Evolutionary conservation across 768 basidiomycete species (phyloP), one percentile per base, ranked within the genome.

Genomic region (Galerina marginata): DNA sequence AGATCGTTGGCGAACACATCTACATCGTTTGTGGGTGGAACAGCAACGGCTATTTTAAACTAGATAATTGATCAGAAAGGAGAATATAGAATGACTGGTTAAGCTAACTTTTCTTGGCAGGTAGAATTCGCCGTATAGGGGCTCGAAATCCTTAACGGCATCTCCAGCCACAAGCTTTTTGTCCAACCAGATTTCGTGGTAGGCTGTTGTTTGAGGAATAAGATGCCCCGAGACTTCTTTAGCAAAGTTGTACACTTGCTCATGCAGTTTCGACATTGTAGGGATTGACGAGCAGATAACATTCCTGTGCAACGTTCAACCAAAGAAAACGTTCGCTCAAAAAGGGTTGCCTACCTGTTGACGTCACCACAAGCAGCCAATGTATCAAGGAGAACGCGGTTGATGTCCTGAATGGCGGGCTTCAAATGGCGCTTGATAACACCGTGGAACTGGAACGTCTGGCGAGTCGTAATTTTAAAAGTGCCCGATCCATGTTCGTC

Each of bases 361-460:
- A 98, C 97, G 72, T 99, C 97, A 69, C 97, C 97, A 71, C 97
- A 99, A 23, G 97, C 97, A 50, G 96, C 97, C 61, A 99, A 86
- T 3, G 97, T 98, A 74, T 99, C 97, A 59, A 99, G 81, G 66
- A 98, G 71, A 23, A 83, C 88, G 52, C 88, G 83, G 77, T 99
- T 99, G 74, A 99, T 99, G 56, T 88, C 93, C 78, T 97, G 96
- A 64, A 99, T 98, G 15, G 95, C 92, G 33, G 92, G 89, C 78
- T 99, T 99, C 74, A 99, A 77, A 73, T 99, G 95, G 63, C 85
- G 85, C 82, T 99, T 99, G 80, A 99, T 94, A 67, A 99, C 93
- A 57, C 97, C 97, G 74, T 99, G 97, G 84, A 97, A 99, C 77
- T 99, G 97, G 90, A 99, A 99, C 9, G 97, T 99, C 74, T 95